These are phyloP conservation scores for Suillus bovinus DNA, from an alignment of 768 basidiomycete genomes.

Conservation along the genomic window DNA sequence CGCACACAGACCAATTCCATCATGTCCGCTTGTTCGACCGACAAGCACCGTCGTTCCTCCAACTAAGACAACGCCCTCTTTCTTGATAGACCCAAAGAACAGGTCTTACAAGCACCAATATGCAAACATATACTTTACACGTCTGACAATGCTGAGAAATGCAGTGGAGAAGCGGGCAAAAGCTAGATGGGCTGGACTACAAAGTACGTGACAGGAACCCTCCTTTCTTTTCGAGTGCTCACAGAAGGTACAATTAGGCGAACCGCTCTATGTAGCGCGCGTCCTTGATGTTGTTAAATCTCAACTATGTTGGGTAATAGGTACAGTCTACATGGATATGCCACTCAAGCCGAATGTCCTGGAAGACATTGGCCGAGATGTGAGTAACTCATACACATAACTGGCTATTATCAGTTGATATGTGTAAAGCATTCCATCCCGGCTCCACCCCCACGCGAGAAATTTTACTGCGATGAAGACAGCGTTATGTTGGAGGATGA, in stretches of 20 bases:
- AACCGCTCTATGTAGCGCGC: constrained; percentile 69
- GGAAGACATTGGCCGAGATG: constrained; percentile 91
- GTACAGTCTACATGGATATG: constrained; percentile 99
- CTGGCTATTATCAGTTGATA: constrained; percentile 6
- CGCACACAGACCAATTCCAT: constrained; percentile 22
- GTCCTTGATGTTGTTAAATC: constrained; percentile 88
- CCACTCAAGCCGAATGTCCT: constrained; percentile 98
- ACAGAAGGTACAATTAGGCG: constrained; percentile 41
- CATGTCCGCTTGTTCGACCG: constrained; percentile 26
- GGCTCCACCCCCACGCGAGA: constrained; percentile 72
- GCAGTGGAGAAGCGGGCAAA: constrained; percentile 50
- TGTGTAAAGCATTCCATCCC: constrained; percentile 78
- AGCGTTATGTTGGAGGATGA: constrained; percentile 93
- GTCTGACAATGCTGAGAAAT: constrained; percentile 50
- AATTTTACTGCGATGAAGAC: constrained; percentile 79
- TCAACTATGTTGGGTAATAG: constrained; percentile 85
- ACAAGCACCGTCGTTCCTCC: constrained; percentile 32
- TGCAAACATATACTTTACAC: constrained; percentile 69
- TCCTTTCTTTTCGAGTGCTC: neutral
- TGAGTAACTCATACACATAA: constrained; percentile 41
- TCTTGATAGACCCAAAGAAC: constrained; percentile 43
- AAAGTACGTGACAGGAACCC: constrained; percentile 31
- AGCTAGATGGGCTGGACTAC: constrained; percentile 49
- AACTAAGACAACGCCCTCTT: constrained; percentile 36
- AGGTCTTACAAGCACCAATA: constrained; percentile 68